Percentiles rank a stretch among this genome's conserved stretches.
These are phyloP conservation scores for Sclerotinia spermophila DNA, from an alignment of 2,329 filamentous ascomycete species.

Conservation along the genomic window DNA sequence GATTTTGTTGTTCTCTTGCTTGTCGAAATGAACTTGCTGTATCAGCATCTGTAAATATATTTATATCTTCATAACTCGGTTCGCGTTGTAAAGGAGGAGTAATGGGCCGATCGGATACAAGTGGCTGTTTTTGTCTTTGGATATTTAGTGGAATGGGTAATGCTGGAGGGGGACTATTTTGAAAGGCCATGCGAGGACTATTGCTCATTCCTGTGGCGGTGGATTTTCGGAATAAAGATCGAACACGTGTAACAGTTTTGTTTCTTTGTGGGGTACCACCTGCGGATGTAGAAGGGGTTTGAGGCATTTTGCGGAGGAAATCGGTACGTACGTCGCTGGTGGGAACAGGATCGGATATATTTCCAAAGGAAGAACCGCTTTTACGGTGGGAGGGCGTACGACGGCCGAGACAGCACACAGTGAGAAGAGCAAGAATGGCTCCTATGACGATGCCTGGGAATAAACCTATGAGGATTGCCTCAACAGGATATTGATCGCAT, in stretches of 20 bases:
- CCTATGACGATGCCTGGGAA: slow-evolving; percentile 49
- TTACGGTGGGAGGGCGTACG: slow-evolving; percentile 31
- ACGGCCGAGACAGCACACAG: slow-evolving; percentile 39
- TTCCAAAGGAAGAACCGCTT: slow-evolving; percentile 44
- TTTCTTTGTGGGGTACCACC: slow-evolving; percentile 13
- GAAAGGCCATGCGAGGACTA: neutral
- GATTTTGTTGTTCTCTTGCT: slow-evolving; percentile 13
- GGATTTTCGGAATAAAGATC: slow-evolving; percentile 33
- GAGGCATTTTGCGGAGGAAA: slow-evolving; percentile 45
- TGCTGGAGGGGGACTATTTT: slow-evolving; percentile 9
- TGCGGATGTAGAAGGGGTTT: slow-evolving; percentile 26
- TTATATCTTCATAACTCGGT: slow-evolving; percentile 49
- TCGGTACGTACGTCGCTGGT: slow-evolving; percentile 47
- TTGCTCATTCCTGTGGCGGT: slow-evolving; percentile 2
- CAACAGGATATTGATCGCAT: slow-evolving; percentile 31
- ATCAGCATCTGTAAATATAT: slow-evolving; percentile 49
- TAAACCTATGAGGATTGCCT: slow-evolving; percentile 28
- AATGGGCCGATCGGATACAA: slow-evolving; percentile 22
- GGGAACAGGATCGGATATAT: slow-evolving; percentile 51
- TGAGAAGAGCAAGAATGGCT: slow-evolving; percentile 42
- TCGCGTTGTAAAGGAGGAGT: slow-evolving; percentile 42
- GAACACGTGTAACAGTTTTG: slow-evolving; percentile 27
- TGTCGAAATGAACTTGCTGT: slow-evolving; percentile 38
- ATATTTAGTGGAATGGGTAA: slow-evolving; percentile 29
- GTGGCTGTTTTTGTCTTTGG: slow-evolving; percentile 10